Conservation (phyloP, 179 eudicot genomes). For the Amaranthus tricolor region DNA sequence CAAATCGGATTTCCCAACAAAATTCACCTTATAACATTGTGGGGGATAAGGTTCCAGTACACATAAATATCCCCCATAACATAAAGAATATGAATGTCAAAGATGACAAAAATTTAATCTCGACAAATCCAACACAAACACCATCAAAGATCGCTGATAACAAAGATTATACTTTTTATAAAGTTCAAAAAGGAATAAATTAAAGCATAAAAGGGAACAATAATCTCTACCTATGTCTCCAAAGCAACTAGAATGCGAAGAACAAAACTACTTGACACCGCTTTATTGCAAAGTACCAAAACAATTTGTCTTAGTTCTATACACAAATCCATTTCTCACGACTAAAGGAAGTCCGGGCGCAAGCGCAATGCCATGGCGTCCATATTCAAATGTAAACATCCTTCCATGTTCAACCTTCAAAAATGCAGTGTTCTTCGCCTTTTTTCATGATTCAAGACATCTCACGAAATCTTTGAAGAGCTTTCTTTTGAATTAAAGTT, state of each 20-base stretch:
- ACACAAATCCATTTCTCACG: background rate
- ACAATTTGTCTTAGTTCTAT: background rate
- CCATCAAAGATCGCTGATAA: too few species aligned
- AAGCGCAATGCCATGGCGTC: too few species aligned
- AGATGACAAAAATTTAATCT: too few species aligned
- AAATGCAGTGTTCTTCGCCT: background rate
- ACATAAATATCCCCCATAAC: too few species aligned
- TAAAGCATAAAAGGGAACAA: background rate
- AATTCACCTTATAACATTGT: too few species aligned
- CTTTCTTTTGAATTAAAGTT: constrained; percentile 93
- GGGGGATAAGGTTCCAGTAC: too few species aligned
- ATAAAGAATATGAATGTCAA: too few species aligned
- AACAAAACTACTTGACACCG: background rate
- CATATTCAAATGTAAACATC: background rate
- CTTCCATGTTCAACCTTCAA: background rate
- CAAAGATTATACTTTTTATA: too few species aligned
- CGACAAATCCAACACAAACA: too few species aligned
- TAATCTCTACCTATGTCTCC: background rate
- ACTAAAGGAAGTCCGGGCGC: background rate
- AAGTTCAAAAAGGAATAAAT: too few species aligned
- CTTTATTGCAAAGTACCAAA: background rate
- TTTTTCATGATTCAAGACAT: constrained; percentile 46
- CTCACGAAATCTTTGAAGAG: constrained; percentile 90
- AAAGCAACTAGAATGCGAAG: background rate
- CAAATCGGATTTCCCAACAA: too few species aligned